Evolutionary conservation across 345 rosid species (phyloP), one percentile per base, ranked within the genome.

Genomic region (Capsella bursapastoris): DNA sequence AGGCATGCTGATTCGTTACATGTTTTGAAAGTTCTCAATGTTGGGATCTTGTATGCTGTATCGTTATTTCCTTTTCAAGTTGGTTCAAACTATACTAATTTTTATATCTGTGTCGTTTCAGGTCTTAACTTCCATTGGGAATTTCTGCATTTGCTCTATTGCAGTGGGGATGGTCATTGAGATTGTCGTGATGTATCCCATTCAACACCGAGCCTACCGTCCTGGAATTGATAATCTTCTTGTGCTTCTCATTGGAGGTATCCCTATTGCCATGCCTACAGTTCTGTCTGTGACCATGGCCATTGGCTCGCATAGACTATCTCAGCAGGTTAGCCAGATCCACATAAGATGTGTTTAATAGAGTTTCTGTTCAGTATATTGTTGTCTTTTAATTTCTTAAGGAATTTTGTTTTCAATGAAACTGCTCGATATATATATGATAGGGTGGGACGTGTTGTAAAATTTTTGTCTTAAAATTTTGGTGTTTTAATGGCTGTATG

Each of bases 251-350:
- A 95, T 95, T 62, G 98, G 99, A 34, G 98, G 99, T 77, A 95
- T 95, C 80, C 99, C 99, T 6, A 95, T 95, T 76, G 99, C 99
- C 67, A 95, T 95, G 99, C 99, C 99, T 22, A 95, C 98, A 2
- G 98, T 94, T 71, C 85, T 94, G 62, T 94, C 98, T 3, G 98
- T 94, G 71, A 94, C 98, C 38, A 92, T 95, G 99, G 99, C 98
- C 50, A 95, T 92, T 68, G 99, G 99, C 72, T 92, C 99, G 64
- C 99, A 92, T 72, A 82, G 97, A 78, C 73, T 95, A 65, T 84
- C 99, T 74, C 97, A 88, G 83, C 99, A 94, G 98, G 98, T 94
- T 79, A 14, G 82, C 58, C 31, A 43, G 43, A 66, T 72, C 52
- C 28, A 66, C 18, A 25, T 9, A 34, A 38, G 57, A 43, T 57